These are phyloP conservation scores for Balakata baccata DNA, from an alignment of 345 rosid species.

Conservation along the genomic window DNA sequence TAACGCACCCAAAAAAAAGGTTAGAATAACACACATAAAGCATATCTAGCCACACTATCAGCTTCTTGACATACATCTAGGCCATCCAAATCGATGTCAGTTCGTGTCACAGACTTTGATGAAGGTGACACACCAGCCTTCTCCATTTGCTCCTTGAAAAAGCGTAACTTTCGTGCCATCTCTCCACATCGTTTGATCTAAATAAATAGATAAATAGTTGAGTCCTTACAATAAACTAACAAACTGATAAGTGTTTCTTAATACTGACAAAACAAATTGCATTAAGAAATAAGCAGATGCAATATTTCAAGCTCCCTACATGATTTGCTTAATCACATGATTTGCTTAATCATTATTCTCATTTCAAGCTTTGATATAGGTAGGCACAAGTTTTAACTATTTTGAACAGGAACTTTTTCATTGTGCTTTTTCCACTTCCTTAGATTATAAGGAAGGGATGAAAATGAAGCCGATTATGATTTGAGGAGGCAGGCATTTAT, in stretches of 20 bases:
- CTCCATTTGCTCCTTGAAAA: slow-evolving; percentile 86
- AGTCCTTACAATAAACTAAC: background rate
- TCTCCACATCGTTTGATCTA: slow-evolving; percentile 90
- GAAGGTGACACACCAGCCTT: slow-evolving; percentile 65
- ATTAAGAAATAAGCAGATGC: background rate
- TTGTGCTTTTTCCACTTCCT: background rate
- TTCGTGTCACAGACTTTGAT: slow-evolving; percentile 32
- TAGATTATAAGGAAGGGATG: background rate
- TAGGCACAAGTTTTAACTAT: background rate
- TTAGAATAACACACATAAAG: slow-evolving; percentile 9
- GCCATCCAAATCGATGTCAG: slow-evolving; percentile 57
- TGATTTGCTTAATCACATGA: background rate
- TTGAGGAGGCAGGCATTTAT: background rate
- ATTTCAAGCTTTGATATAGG: background rate
- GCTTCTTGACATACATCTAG: slow-evolving; percentile 55
- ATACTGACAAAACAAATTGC: background rate
- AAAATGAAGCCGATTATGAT: background rate
- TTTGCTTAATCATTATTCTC: background rate
- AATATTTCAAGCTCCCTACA: background rate
- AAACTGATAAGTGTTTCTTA: background rate
- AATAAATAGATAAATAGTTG: slow-evolving; percentile 6
- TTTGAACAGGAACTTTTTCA: background rate
- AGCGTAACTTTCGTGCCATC: slow-evolving; percentile 84
- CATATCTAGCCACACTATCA: slow-evolving; percentile 10
- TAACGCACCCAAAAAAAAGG: slow-evolving; percentile 23